phyloP scores from a whole-genome alignment of 2,329 filamentous ascomycete species.

The Mycosphaerella arachidis region DNA sequence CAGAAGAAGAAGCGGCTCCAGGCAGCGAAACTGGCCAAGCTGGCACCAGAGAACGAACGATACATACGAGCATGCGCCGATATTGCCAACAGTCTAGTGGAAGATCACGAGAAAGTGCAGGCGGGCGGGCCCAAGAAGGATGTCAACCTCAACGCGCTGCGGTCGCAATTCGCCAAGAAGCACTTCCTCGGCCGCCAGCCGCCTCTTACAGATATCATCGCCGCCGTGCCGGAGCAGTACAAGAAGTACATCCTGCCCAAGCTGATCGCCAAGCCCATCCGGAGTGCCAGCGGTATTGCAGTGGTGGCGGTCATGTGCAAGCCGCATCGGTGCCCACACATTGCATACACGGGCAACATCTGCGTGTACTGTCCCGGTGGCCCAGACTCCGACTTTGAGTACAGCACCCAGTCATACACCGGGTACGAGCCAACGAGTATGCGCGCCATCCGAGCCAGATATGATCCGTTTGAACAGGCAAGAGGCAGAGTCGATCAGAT shows the following conservation, averaged over 20 bases:
- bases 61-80: constrained; percentile 93
- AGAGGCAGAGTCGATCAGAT: constrained; percentile 94
- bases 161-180: constrained; percentile 86
- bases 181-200: constrained; percentile 84
- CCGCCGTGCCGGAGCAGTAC: constrained; percentile 97
- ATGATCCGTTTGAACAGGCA: constrained; percentile 97
- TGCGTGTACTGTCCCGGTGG: constrained; percentile 98
- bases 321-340: constrained; percentile 93
- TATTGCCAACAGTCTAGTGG: constrained; percentile 87
- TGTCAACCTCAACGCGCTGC: constrained; percentile 85
- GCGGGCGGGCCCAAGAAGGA: constrained; percentile 70
- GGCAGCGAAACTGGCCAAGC: constrained; percentile 49
- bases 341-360: constrained; percentile 97
- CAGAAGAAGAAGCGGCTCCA: constrained; percentile 56
- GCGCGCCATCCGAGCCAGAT: constrained; percentile 92
- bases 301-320: constrained; percentile 99
- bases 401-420: constrained; percentile 97
- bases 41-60: constrained; percentile 89
- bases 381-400: constrained; percentile 97
- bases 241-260: constrained; percentile 98
- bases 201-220: constrained; percentile 92
- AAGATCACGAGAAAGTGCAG: constrained; percentile 84
- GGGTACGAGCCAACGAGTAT: constrained; percentile 98
- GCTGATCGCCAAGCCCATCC: constrained; percentile 92
- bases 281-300: constrained; percentile 92